Evolutionary conservation across 805 yeast species (phyloP).

Genomic region (Ogataea paradorogensis): DNA sequence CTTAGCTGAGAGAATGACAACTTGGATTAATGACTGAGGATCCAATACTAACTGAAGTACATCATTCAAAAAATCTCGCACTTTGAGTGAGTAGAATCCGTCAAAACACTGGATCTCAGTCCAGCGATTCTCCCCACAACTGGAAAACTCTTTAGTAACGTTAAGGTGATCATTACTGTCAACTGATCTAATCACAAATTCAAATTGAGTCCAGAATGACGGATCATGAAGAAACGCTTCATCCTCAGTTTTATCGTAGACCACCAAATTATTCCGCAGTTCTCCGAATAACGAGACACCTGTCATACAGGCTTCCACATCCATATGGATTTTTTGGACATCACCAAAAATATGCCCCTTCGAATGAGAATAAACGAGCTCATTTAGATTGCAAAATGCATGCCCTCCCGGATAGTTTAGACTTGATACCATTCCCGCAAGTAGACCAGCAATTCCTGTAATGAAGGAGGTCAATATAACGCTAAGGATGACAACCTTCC

Average conservation of each 20-base stretch:
- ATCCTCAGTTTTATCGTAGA: slow-evolving; percentile 80
- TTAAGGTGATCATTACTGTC: slow-evolving; percentile 28
- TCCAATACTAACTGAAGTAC: not conserved
- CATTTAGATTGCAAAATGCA: slow-evolving; percentile 58
- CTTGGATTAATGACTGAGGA: not conserved
- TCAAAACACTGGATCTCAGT: slow-evolving; percentile 29
- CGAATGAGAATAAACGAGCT: slow-evolving; percentile 9
- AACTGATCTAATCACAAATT: slow-evolving; percentile 44
- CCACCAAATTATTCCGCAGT: slow-evolving; percentile 37
- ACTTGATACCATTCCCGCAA: slow-evolving; percentile 61
- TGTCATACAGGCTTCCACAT: slow-evolving; percentile 80
- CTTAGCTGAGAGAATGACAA: not conserved
- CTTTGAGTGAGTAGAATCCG: slow-evolving; percentile 30
- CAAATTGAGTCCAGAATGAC: slow-evolving; percentile 45
- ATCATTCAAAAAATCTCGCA: not conserved
- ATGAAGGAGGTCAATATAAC: slow-evolving; percentile 25
- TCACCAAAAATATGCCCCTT: slow-evolving; percentile 3
- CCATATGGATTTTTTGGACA: slow-evolving; percentile 59
- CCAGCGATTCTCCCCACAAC: not conserved
- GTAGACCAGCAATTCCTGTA: slow-evolving; percentile 30
- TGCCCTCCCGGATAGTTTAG: slow-evolving; percentile 88
- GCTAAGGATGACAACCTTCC: slow-evolving; percentile 20
- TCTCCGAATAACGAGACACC: slow-evolving; percentile 80
- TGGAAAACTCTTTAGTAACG: slow-evolving; percentile 18
- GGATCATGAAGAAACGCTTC: slow-evolving; percentile 29